Base-by-base conservation (phyloP, 768 basidiomycete genomes). In the Neoboletus subvelutipes region DNA sequence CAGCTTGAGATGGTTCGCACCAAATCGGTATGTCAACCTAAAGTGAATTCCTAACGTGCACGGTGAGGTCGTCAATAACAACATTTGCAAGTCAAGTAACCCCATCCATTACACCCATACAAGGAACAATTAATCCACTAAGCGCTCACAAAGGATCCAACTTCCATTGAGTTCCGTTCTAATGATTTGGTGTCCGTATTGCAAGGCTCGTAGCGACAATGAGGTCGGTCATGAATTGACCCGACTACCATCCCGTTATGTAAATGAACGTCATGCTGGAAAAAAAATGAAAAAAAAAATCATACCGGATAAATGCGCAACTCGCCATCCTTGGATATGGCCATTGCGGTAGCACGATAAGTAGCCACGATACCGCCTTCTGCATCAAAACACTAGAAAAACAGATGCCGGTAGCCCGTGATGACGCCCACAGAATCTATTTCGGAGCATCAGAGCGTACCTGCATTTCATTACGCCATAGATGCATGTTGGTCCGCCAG, bases 131-230 rank as follows among this genome's bases (percentile, higher is more conserved):
- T 10, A 24, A 20, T 12, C 29, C 18, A 31, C 7, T n/a, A 12
- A 34, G 46, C 52, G 41, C 58, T 40, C 40, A 51, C 39, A 20
- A 8, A 37, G 4, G 11, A 46, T 28, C 11, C 24, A 13, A 20
- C 5, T 33, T 20, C 26, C 12, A n/a, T 13, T 17, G 10, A n/a
- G 37, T 24, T 39, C 8, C 34, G 22, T 43, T 31, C 40, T 53
- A 72, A 51, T 65, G 51, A 37, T 33, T 48, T 11, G 65, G 62
- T 3, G 51, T 67, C 31, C 67, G 61, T 52, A 71, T 57, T 17
- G 71, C 65, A 26, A 68, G 67, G 47, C 55, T 59, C 8, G 66
- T 69, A 37, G 71, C 69, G 2, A 72, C 68, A 24, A 71, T 37
- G n/a, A 71, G 54, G 45, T 72, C 66, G 11, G 45, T 57, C 69